Evolutionary conservation across 2,329 filamentous ascomycete genomes (phyloP).

Genomic region (Aspergillus quadricinctus): DNA sequence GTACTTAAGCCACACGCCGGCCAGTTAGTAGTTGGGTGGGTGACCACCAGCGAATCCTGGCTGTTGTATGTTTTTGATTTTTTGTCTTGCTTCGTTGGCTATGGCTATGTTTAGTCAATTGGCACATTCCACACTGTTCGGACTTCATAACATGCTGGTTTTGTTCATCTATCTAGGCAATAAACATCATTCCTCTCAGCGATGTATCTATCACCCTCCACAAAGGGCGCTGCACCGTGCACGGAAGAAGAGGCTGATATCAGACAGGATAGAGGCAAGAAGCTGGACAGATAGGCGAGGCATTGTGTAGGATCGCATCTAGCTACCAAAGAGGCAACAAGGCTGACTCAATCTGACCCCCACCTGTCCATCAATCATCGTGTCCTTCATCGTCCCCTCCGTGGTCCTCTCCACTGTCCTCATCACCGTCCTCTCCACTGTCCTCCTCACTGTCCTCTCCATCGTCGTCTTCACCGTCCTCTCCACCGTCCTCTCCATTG

Average conservation of each 20-base stretch:
- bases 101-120: not conserved
- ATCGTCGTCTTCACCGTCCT: not conserved
- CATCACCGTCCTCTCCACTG: no score
- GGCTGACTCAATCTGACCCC: not conserved
- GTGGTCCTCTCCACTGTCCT: no score
- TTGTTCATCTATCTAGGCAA: not conserved
- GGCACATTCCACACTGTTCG: not conserved
- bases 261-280: not conserved
- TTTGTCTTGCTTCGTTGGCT: no score
- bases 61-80: no score
- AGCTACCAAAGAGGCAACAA: not conserved
- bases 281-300: not conserved
- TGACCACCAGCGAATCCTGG: no score
- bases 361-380: not conserved
- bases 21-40: no score
- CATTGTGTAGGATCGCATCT: not conserved
- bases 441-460: not conserved
- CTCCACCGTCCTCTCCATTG: not conserved
- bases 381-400: not conserved
- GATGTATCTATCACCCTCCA: not conserved
- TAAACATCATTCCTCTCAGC: no score
- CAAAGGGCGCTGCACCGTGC: not conserved
- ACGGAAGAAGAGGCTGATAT: not conserved
- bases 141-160: not conserved
- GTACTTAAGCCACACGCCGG: not conserved